Percentiles rank a stretch among this genome's conserved stretches.
phyloP scores from a whole-genome alignment of 1,139 yeast genomes.

The Candida sp. region DNA sequence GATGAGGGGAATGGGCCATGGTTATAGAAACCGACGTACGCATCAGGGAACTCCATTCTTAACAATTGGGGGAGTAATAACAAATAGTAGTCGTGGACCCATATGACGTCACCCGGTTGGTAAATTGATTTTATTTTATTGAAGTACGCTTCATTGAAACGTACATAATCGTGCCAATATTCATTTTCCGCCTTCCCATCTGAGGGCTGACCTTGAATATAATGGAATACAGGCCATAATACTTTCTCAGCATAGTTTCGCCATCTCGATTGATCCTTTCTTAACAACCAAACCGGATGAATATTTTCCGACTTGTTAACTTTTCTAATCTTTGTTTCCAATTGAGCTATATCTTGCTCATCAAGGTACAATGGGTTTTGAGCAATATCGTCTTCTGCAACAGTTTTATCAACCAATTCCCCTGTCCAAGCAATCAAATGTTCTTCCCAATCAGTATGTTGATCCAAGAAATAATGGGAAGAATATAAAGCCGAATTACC shows the following conservation, averaged over 20 bases:
- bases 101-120: slow-evolving; percentile 86
- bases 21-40: slow-evolving; percentile 76
- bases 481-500: slow-evolving; percentile 88
- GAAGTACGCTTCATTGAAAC: slow-evolving; percentile 87
- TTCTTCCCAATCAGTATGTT: slow-evolving; percentile 79
- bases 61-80: slow-evolving; percentile 81
- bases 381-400: slow-evolving; percentile 24
- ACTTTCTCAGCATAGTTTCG: slow-evolving; percentile 84
- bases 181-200: slow-evolving; percentile 70
- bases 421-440: slow-evolving; percentile 97
- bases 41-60: slow-evolving; percentile 78
- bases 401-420: slow-evolving; percentile 53
- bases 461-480: slow-evolving; percentile 61
- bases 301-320: slow-evolving; percentile 49
- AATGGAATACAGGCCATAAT: slow-evolving; percentile 94
- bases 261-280: slow-evolving; percentile 78
- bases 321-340: slow-evolving; percentile 41
- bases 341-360: slow-evolving; percentile 48
- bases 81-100: slow-evolving; percentile 94
- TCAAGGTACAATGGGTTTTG: slow-evolving; percentile 64
- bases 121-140: slow-evolving; percentile 70
- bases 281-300: slow-evolving; percentile 84
- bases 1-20: slow-evolving; percentile 95
- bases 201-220: slow-evolving; percentile 65
- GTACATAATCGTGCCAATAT: slow-evolving; percentile 92